Conservation (phyloP, 495 filamentous ascomycete genomes). For the Lepidopterella palustris region DNA sequence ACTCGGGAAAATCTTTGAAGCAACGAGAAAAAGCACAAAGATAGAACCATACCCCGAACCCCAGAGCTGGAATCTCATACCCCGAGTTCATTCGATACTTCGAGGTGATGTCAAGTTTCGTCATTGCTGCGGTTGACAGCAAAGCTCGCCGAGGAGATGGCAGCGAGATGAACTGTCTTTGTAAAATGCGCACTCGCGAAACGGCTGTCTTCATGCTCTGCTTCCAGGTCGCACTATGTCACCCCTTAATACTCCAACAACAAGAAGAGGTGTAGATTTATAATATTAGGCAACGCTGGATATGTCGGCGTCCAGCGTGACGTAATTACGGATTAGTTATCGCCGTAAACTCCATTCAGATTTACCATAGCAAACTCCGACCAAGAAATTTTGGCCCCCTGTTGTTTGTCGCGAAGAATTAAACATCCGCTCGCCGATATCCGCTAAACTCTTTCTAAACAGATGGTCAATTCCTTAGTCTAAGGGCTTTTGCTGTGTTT, state of each 20-base stretch:
- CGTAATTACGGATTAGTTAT: too few species aligned
- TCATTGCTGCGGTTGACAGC: slow-evolving; percentile 5
- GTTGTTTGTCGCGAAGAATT: not conserved
- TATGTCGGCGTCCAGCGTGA: too few species aligned
- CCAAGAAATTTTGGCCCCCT: not conserved
- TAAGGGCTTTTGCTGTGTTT: not conserved
- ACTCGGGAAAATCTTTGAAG: not conserved
- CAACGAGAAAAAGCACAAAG: slow-evolving; percentile 1
- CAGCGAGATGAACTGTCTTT: too few species aligned
- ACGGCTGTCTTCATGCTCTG: too few species aligned
- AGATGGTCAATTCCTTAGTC: not conserved
- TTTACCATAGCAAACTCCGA: not conserved
- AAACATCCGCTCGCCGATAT: not conserved
- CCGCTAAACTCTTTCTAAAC: not conserved
- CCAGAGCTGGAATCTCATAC: slow-evolving; percentile 67
- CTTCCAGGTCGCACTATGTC: too few species aligned
- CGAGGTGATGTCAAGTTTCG: slow-evolving; percentile 51
- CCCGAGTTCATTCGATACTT: slow-evolving; percentile 67
- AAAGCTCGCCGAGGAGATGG: too few species aligned
- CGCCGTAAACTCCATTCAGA: too few species aligned
- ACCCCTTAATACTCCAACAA: too few species aligned
- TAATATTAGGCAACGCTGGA: too few species aligned
- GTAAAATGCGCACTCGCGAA: too few species aligned
- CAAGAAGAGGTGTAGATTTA: too few species aligned
- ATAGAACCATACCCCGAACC: slow-evolving; percentile 49